A percentile compares a stretch with the other conserved stretches of the same genome.
Evolutionary conservation across 257 asterid species (phyloP).

Genomic region (Rhazya stricta): DNA sequence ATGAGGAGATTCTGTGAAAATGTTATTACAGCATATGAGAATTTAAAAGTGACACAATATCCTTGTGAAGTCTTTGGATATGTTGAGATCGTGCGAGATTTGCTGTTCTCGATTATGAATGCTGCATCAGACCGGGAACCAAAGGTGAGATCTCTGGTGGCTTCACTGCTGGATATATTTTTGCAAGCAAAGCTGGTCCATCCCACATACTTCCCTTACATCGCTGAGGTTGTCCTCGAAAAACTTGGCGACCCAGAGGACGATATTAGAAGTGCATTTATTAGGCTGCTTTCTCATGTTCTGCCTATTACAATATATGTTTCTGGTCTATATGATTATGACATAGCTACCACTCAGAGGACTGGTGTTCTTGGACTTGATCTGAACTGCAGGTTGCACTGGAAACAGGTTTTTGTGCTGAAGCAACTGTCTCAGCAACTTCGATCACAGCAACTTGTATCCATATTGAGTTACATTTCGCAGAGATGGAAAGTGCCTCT

Average conservation of each 20-base stretch:
- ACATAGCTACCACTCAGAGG: slow-evolving; percentile 37
- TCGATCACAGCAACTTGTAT: slow-evolving; percentile 92
- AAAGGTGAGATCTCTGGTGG: slow-evolving; percentile 70
- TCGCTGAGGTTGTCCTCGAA: slow-evolving; percentile 72
- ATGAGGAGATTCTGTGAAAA: slow-evolving; percentile 57
- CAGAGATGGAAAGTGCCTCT: slow-evolving; percentile 96
- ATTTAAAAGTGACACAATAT: slow-evolving; percentile 39
- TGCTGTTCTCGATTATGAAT: slow-evolving; percentile 59
- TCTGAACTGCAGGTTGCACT: slow-evolving; percentile 43
- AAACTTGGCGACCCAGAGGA: slow-evolving; percentile 88
- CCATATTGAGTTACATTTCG: slow-evolving; percentile 85
- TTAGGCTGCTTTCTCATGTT: slow-evolving; percentile 64
- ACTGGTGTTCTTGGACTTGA: slow-evolving; percentile 43
- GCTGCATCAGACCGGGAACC: slow-evolving; percentile 92
- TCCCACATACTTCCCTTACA: slow-evolving; percentile 54
- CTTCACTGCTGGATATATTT: slow-evolving; percentile 64
- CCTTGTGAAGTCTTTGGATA: slow-evolving; percentile 70
- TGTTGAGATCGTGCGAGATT: slow-evolving; percentile 52
- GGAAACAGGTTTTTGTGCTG: slow-evolving; percentile 93
- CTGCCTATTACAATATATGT: slow-evolving; percentile 63
- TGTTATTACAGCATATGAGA: slow-evolving; percentile 40
- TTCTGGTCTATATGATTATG: slow-evolving; percentile 60
- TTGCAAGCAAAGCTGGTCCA: slow-evolving; percentile 80
- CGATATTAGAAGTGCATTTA: slow-evolving; percentile 55
- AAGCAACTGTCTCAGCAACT: slow-evolving; percentile 78